phyloP scores from a whole-genome alignment of 306 rosid species.

The Fragaria iinumae region DNA sequence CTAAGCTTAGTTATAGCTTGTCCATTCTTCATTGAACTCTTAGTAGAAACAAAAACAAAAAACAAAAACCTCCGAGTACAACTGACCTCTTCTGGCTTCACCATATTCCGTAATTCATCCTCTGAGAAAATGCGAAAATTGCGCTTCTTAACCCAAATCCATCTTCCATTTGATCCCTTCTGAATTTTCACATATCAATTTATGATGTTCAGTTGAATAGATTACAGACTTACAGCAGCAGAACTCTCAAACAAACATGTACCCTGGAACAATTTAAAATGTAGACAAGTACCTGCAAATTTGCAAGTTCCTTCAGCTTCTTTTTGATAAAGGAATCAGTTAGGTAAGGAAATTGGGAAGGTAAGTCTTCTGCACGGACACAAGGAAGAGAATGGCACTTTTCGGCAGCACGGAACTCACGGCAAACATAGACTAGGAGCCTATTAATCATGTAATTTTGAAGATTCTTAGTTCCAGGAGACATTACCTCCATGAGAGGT shows the following conservation, averaged over 20 bases:
- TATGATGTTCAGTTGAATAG: conserved; percentile 33
- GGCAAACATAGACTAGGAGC: conserved; percentile 76
- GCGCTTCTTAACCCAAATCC: conserved; percentile 77
- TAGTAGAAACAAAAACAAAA: not conserved
- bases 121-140: conserved; percentile 76
- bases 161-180: conserved; percentile 76
- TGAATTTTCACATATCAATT: conserved; percentile 41
- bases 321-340: conserved; percentile 78
- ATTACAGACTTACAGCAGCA: not conserved
- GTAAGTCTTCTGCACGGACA: conserved; percentile 64
- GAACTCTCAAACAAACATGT: not conserved
- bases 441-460: conserved; percentile 86
- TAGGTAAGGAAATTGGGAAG: conserved; percentile 74
- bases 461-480: conserved; percentile 94
- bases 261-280: not conserved
- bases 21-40: not conserved
- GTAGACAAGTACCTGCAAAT: conserved; percentile 60
- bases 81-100: conserved; percentile 94
- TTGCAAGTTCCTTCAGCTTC: conserved; percentile 77
- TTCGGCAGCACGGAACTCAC: conserved; percentile 85
- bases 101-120: conserved; percentile 81
- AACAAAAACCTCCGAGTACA: conserved; percentile 13
- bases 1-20: not conserved
- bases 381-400: conserved; percentile 56
- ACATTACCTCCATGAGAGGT: conserved; percentile 94